phyloP scores from a whole-genome alignment of 2,329 filamentous ascomycete species.

The Didymella lethalis region DNA sequence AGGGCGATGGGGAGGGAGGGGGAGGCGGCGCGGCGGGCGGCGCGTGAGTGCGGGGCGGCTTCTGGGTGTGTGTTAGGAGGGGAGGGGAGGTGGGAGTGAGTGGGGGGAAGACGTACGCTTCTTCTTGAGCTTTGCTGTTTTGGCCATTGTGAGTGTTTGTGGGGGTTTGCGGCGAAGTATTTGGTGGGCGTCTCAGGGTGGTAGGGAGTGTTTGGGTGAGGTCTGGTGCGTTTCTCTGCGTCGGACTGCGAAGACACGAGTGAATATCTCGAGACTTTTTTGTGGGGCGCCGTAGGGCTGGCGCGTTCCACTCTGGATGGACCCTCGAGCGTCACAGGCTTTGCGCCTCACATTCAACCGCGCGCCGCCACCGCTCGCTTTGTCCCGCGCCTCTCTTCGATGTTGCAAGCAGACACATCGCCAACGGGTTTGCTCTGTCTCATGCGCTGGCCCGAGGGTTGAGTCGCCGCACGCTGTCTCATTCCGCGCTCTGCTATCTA shows the following conservation, averaged over 20 bases:
- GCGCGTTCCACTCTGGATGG: neutral
- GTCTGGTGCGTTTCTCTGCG: neutral
- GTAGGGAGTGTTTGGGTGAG: neutral
- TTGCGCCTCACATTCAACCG: constrained; percentile 27
- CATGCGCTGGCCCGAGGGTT: constrained; percentile 48
- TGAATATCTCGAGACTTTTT: constrained; percentile 8
- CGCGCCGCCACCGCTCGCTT: constrained; percentile 24
- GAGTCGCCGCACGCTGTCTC: constrained; percentile 26
- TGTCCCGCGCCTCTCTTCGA: constrained; percentile 33
- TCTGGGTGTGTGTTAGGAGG: constrained; percentile 52
- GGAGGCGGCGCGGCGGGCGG: constrained; percentile 74
- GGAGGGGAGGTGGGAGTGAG: neutral
- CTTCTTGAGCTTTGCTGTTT: constrained; percentile 58
- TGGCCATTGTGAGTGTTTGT: constrained; percentile 51
- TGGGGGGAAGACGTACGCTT: constrained; percentile 41
- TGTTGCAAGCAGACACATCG: constrained; percentile 44
- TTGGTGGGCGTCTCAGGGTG: neutral
- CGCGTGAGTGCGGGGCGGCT: constrained; percentile 74
- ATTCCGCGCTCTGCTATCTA: constrained; percentile 25
- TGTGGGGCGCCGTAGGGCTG: constrained; percentile 17
- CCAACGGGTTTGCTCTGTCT: constrained; percentile 41
- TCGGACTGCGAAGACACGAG: neutral
- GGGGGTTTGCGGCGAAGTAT: neutral
- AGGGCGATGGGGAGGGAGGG: constrained; percentile 68
- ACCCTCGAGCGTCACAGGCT: constrained; percentile 17